These are phyloP conservation scores for Jaltomata sinuosa DNA, from an alignment of 257 asterid genomes.

Conservation along the genomic window DNA sequence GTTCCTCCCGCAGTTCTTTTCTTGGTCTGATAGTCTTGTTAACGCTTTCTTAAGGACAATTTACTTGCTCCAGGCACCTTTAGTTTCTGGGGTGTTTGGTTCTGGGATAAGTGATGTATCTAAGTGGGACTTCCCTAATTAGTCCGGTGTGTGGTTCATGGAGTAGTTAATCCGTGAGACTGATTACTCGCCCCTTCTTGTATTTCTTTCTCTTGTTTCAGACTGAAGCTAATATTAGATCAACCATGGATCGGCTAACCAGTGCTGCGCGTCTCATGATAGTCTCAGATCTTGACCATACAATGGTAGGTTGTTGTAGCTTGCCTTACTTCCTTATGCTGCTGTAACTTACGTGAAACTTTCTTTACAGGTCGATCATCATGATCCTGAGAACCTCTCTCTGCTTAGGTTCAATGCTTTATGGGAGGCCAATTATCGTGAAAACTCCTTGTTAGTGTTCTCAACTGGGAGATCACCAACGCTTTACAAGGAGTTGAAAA, in stretches of 20 bases:
- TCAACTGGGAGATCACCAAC: slow-evolving; percentile 97
- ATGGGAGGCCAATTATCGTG: slow-evolving; percentile 86
- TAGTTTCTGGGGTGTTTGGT: background rate
- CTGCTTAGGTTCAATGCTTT: slow-evolving; percentile 91
- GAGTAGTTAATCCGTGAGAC: background rate
- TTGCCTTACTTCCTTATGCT: background rate
- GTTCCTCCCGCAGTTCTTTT: too few species aligned
- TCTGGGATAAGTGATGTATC: background rate
- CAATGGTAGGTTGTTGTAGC: slow-evolving; percentile 54
- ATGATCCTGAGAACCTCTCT: slow-evolving; percentile 65
- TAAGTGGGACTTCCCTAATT: background rate
- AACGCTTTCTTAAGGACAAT: background rate
- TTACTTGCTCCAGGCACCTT: background rate
- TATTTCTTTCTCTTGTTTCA: slow-evolving; percentile 11
- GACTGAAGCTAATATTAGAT: slow-evolving; percentile 27
- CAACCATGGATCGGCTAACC: slow-evolving; percentile 60
- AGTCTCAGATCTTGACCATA: slow-evolving; percentile 93
- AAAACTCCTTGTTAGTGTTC: slow-evolving; percentile 80
- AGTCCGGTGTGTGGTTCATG: background rate
- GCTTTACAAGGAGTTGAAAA: slow-evolving; percentile 75
- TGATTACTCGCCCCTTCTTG: background rate
- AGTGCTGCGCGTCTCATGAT: slow-evolving; percentile 77
- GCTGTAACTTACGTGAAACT: slow-evolving; percentile 5
- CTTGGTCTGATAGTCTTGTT: too few species aligned
- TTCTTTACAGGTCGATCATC: slow-evolving; percentile 80